These are phyloP conservation scores for Castanea sativa DNA, from an alignment of 306 rosid genomes.

Conservation along the genomic window DNA sequence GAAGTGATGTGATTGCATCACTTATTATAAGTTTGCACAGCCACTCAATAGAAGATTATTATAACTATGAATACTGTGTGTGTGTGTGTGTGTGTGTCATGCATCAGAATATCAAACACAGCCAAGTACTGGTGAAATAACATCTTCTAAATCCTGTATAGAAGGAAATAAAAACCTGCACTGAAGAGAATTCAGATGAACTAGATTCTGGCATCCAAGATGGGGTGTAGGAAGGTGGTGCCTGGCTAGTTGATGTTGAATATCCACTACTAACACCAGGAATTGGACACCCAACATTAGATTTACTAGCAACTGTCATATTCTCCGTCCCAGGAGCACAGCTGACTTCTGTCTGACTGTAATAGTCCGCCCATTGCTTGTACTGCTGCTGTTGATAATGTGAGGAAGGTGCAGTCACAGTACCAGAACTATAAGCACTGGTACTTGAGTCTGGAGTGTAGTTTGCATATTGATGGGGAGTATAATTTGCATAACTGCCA, in stretches of 20 bases:
- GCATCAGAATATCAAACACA: neutral
- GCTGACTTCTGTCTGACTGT: constrained; percentile 93
- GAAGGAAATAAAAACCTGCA: constrained; percentile 78
- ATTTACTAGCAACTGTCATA: constrained; percentile 57
- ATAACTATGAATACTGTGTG: neutral
- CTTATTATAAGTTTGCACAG: neutral
- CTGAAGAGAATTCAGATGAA: constrained; percentile 59
- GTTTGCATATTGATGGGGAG: constrained; percentile 69
- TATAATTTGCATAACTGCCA: constrained; percentile 70
- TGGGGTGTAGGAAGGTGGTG: constrained; percentile 56
- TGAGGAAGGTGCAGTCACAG: constrained; percentile 50
- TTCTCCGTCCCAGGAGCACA: constrained; percentile 99
- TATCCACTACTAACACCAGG: constrained; percentile 58
- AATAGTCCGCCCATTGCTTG: constrained; percentile 90
- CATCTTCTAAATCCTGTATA: constrained; percentile 12
- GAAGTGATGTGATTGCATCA: neutral
- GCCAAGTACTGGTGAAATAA: neutral
- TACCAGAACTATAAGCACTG: constrained; percentile 61
- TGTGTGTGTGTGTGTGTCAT: neutral
- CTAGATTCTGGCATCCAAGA: constrained; percentile 81
- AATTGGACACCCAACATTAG: constrained; percentile 52
- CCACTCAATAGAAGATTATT: neutral
- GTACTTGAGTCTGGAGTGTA: constrained; percentile 58
- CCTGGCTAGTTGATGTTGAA: constrained; percentile 55
- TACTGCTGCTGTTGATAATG: constrained; percentile 84